Conservation (phyloP, 352 stramenopile species). For the Phytopythium helicoides region DNA sequence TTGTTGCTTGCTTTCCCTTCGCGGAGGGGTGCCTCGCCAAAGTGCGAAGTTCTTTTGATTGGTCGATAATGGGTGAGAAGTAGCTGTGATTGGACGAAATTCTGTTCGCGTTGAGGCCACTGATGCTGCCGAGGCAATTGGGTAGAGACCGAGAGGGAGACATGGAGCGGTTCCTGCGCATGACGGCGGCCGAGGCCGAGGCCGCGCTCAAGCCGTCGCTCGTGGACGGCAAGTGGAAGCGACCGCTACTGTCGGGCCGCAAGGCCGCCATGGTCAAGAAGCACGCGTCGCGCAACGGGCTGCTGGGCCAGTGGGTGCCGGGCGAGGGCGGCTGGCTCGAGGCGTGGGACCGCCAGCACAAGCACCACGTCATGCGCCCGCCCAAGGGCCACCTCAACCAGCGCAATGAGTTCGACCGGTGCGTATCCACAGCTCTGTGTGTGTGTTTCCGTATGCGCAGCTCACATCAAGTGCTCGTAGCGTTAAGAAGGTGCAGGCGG, state of each 20-base stretch:
- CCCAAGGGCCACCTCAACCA: slow-evolving; percentile 80
- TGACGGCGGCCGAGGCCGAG: slow-evolving; percentile 69
- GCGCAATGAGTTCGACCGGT: slow-evolving; percentile 83
- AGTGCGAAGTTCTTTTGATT: no score
- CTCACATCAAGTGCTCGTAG: slow-evolving; percentile 15
- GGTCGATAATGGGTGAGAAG: slow-evolving; percentile 20
- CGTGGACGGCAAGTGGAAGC: slow-evolving; percentile 84
- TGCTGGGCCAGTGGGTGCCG: slow-evolving; percentile 72
- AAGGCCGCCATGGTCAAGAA: slow-evolving; percentile 87
- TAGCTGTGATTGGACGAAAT: slow-evolving; percentile 24
- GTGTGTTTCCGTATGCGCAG: not conserved
- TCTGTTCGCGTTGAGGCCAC: slow-evolving; percentile 13
- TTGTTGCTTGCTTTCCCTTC: slow-evolving; percentile 17
- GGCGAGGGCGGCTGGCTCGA: slow-evolving; percentile 82
- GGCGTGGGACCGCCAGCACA: slow-evolving; percentile 70
- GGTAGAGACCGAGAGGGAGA: slow-evolving; percentile 4
- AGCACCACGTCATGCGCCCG: slow-evolving; percentile 85
- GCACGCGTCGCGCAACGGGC: slow-evolving; percentile 61
- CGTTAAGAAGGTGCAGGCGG: slow-evolving; percentile 86
- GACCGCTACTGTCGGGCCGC: slow-evolving; percentile 73
- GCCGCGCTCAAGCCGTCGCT: slow-evolving; percentile 77
- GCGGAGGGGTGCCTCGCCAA: not conserved
- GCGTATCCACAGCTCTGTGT: slow-evolving; percentile 9
- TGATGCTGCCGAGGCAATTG: slow-evolving; percentile 4
- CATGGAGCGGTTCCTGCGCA: slow-evolving; percentile 74